Base-by-base conservation (phyloP, 1,139 yeast genomes). In the Protomyces gravidus region DNA sequence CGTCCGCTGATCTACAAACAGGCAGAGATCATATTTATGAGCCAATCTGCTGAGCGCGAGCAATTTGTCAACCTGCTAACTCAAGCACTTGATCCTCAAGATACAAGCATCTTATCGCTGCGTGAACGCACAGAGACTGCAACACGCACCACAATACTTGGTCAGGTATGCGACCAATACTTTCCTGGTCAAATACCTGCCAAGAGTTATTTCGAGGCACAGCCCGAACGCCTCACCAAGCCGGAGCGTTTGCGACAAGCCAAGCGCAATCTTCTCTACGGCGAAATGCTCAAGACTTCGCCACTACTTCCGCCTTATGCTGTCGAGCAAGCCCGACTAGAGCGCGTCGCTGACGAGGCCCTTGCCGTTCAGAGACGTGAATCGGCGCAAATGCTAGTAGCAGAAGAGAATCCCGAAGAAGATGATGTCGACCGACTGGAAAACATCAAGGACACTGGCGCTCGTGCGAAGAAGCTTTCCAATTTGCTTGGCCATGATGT, bases 131-230 rank as follows among this genome's bases (percentile, higher is more conserved):
- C 39, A n/a, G 25, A 32, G 21, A 26, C 15, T 3, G 39, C 36
- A 11, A 53, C 58, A 2, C 45, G 46, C 3, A 45, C 39, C n/a
- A 46, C 58, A 17, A 53, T 53, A 13, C 46, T 53, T 17, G 45
- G 36, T 36, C 58, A 53, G 26, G 58, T 53, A 28, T 53, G 51
- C 48, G 39, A 30, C 17, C 58, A 53, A 39, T 53, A 53, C 39
- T 53, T 53, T 23, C 58, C 58, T 5, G 33, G 45, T 5, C 58
- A 53, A 36, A 21, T 53, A 15, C 33, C 45, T 19, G 36, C 40
- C 2, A 9, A 40, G 15, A 45, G 32, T 11, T 53, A 53, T 21
- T 46, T 53, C 19, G 47, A 33, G n/a, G 27, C 36, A 13, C 26
- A 23, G 26, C 27, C 27, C 5, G 36, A 45, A 6, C 45, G 26